Conservation (phyloP, 2,329 filamentous ascomycete species). For the Colletotrichum sp. region DNA sequence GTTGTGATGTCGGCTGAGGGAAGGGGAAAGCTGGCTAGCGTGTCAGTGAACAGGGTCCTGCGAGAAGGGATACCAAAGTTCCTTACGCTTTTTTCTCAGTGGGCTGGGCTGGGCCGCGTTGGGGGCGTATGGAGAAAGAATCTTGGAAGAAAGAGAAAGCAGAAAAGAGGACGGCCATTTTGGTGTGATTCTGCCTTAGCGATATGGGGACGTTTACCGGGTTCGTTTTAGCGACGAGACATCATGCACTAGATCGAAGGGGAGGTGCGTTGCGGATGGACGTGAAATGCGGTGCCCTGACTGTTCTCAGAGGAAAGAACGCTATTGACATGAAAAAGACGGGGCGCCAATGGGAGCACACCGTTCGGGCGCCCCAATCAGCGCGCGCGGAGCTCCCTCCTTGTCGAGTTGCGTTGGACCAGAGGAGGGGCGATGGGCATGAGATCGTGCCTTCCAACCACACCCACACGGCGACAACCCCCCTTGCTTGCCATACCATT, state of each 20-base stretch:
- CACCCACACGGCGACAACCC: neutral
- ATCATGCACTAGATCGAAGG: neutral
- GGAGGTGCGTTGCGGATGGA: neutral
- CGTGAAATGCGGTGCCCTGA: neutral
- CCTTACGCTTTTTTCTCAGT: neutral
- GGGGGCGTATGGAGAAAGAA: neutral
- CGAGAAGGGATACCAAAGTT: neutral
- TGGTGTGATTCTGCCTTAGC: neutral
- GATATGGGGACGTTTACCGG: neutral
- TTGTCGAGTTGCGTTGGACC: neutral
- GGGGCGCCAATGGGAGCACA: neutral
- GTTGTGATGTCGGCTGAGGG: neutral
- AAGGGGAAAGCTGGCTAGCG: neutral
- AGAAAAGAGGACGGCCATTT: neutral
- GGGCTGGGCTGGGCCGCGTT: neutral
- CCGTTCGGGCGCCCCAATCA: neutral
- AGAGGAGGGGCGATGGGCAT: neutral
- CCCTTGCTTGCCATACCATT: neutral
- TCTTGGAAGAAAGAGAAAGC: neutral
- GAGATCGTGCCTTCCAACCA: neutral
- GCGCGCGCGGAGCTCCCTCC: neutral
- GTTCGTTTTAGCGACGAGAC: neutral
- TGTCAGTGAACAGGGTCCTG: neutral
- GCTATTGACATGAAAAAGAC: neutral
- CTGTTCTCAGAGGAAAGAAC: slow-evolving; percentile 5